These are phyloP conservation scores for Metschnikowia lochheadii DNA, from an alignment of 805 yeast species.

Conservation along the genomic window DNA sequence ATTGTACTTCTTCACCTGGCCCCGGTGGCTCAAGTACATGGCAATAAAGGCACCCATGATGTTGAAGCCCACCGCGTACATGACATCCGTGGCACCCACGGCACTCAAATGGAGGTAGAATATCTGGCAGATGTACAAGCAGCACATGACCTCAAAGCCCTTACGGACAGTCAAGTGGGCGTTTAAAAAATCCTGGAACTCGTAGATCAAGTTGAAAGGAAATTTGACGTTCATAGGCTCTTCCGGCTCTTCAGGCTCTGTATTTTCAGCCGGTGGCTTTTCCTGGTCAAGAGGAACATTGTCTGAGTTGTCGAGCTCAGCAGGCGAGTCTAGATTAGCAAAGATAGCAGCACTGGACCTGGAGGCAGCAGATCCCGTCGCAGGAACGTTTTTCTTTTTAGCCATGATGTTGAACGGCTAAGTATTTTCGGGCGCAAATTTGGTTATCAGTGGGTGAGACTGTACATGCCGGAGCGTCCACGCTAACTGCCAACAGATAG, in stretches of 20 bases:
- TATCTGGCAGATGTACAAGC: constrained; percentile 29
- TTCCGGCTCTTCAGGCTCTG: constrained; percentile 3
- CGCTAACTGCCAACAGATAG: no score
- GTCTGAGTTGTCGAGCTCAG: not conserved
- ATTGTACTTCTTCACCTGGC: constrained; percentile 15
- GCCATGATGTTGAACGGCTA: constrained; percentile 12
- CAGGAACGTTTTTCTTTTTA: constrained; percentile 11
- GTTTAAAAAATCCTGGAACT: constrained; percentile 37
- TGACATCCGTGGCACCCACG: constrained; percentile 13
- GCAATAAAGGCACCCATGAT: constrained; percentile 30
- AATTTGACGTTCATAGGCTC: constrained; percentile 9
- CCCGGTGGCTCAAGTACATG: constrained; percentile 24
- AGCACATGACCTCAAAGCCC: constrained; percentile 30
- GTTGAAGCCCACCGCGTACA: constrained; percentile 30
- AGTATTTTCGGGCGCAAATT: constrained; percentile 1
- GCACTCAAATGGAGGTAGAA: constrained; percentile 23
- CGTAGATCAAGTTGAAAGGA: constrained; percentile 21
- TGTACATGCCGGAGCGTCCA: not conserved
- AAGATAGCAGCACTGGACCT: constrained; percentile 18
- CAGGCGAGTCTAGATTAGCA: constrained; percentile 5
- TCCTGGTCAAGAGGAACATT: not conserved
- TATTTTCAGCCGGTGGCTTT: not conserved
- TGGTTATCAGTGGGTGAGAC: not conserved
- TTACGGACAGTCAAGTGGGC: constrained; percentile 27
- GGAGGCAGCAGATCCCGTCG: constrained; percentile 9